These are phyloP conservation scores for Medicago lupulina DNA, from an alignment of 306 rosid species.

Conservation along the genomic window DNA sequence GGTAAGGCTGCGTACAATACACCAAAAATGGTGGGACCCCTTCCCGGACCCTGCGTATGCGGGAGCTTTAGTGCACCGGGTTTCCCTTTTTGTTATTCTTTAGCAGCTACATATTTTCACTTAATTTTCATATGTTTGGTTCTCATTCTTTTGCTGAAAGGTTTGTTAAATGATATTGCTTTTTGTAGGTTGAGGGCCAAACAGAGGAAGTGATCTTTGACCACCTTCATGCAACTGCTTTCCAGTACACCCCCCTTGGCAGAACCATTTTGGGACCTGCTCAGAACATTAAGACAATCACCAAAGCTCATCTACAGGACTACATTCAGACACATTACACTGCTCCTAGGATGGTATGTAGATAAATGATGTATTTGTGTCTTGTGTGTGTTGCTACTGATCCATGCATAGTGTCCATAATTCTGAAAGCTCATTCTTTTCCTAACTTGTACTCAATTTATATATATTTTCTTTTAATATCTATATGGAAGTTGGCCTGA, in stretches of 20 bases:
- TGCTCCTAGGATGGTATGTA: conserved; percentile 91
- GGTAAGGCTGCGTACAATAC: too few species aligned
- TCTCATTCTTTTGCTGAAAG: conserved; percentile 7
- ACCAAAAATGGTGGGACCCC: too few species aligned
- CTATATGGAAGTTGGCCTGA: neutral
- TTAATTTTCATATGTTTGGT: neutral
- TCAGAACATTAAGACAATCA: conserved; percentile 78
- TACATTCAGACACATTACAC: conserved; percentile 89
- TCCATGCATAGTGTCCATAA: neutral
- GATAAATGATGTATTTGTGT: neutral
- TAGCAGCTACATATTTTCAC: neutral
- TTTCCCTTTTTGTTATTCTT: neutral
- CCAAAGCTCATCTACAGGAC: conserved; percentile 78
- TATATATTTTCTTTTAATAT: conserved; percentile 3
- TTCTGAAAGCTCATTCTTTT: neutral
- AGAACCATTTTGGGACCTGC: conserved; percentile 95
- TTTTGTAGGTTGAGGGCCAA: conserved; percentile 79
- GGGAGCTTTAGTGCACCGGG: too few species aligned
- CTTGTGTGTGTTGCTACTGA: conserved; percentile 10
- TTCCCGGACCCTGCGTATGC: too few species aligned
- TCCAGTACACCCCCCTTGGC: conserved; percentile 92
- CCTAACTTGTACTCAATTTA: neutral
- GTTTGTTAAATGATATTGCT: conserved; percentile 17
- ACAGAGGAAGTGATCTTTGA: conserved; percentile 90
- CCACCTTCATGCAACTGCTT: conserved; percentile 93